A percentile compares a stretch with the other conserved stretches of the same genome.
Conservation (phyloP, 371 early-diverging fungal genomes). For the Vairimorpha apis region DNA sequence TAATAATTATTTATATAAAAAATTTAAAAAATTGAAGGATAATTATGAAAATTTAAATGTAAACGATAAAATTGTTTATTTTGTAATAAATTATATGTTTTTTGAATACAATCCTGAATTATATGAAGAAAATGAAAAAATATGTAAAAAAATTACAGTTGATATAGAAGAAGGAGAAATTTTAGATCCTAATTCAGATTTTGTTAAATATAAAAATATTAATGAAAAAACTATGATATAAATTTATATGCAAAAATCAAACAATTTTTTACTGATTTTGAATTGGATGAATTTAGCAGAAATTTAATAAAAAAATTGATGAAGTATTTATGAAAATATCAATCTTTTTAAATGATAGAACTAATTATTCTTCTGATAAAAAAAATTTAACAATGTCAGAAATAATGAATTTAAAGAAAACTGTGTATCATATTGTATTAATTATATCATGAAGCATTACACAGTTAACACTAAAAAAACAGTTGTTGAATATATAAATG, state of each 20-base stretch:
- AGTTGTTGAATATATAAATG: neutral
- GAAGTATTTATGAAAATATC: neutral
- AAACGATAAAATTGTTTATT: neutral
- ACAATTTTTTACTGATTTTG: neutral
- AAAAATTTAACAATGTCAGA: neutral
- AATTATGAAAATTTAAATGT: neutral
- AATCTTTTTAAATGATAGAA: neutral
- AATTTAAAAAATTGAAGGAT: neutral
- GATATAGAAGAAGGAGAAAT: neutral
- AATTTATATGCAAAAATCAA: neutral
- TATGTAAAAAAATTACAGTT: neutral
- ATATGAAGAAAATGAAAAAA: neutral
- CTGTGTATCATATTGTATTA: neutral
- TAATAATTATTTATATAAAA: neutral
- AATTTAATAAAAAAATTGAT: neutral
- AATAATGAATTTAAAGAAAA: neutral
- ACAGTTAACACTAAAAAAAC: neutral
- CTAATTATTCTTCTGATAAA: neutral
- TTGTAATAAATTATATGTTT: neutral
- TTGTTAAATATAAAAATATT: neutral
- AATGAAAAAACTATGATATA: no score
- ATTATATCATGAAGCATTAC: neutral
- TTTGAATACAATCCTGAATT: neutral
- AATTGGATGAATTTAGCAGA: neutral
- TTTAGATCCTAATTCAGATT: neutral